A percentile compares a stretch with the other conserved stretches of the same genome.
Conservation (phyloP, 805 yeast species). For the Starmera dryadoides region DNA sequence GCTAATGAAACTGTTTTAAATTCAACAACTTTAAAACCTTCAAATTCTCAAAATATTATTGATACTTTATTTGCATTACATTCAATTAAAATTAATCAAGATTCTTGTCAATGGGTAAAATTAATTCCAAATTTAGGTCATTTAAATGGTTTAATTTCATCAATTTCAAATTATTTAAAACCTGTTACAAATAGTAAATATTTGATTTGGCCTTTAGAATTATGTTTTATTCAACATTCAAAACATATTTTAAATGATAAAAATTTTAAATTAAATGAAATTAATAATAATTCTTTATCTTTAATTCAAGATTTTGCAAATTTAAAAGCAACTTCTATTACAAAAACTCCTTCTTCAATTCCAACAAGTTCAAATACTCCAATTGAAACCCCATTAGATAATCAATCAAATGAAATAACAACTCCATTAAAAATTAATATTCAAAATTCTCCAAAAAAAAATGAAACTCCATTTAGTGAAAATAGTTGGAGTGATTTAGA, state of each 20-base stretch:
- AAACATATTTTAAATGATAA: not conserved
- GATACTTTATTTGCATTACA: constrained; percentile 31
- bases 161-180: constrained; percentile 46
- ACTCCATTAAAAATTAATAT: not conserved
- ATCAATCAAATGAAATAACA: not conserved
- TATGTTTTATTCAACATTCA: constrained; percentile 53
- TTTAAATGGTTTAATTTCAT: constrained; percentile 61
- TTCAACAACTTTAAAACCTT: constrained; percentile 33
- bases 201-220: constrained; percentile 65
- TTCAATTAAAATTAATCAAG: constrained; percentile 13
- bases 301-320: constrained; percentile 32
- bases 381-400: not conserved
- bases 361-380: constrained; percentile 21
- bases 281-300: constrained; percentile 23
- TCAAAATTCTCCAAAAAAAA: not conserved
- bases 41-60: constrained; percentile 28
- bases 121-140: constrained; percentile 63
- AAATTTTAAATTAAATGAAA: constrained; percentile 1
- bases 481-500: constrained; percentile 23
- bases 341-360: constrained; percentile 25
- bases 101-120: constrained; percentile 47
- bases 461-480: not conserved
- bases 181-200: constrained; percentile 46
- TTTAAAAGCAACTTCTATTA: constrained; percentile 29
- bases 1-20: constrained; percentile 26